Evolutionary conservation across 2,329 filamentous ascomycete genomes (phyloP).

Genomic region (Colletotrichum sp.): DNA sequence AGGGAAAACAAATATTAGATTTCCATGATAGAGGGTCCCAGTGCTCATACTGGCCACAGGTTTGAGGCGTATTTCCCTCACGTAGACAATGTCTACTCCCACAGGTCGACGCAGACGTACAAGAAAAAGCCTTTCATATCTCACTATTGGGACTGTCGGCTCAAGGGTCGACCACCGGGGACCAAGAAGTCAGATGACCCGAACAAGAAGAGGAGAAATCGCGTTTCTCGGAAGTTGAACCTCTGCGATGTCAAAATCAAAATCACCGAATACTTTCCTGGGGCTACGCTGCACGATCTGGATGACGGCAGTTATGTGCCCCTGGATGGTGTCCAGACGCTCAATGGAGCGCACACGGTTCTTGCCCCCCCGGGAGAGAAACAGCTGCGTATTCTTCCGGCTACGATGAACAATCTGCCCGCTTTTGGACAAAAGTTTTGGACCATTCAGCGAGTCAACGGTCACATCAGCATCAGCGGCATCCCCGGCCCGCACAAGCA

Average conservation of each 20-base stretch:
- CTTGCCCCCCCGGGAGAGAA: conserved; percentile 18
- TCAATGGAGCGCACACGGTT: conserved; percentile 20
- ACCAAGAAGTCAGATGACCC: conserved; percentile 82
- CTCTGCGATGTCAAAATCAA: conserved; percentile 90
- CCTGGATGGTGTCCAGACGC: conserved; percentile 17
- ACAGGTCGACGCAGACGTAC: conserved; percentile 80
- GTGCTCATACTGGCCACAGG: conserved; percentile 42
- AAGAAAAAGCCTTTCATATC: conserved; percentile 84
- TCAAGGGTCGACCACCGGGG: conserved; percentile 80
- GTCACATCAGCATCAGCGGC: conserved; percentile 72
- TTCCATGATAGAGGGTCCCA: conserved; percentile 1
- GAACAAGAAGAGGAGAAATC: conserved; percentile 82
- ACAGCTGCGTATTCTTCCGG: conserved; percentile 22
- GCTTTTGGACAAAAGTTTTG: conserved; percentile 60
- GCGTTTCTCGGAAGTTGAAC: conserved; percentile 75
- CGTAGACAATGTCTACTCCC: conserved; percentile 84
- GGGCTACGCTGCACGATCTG: conserved; percentile 40
- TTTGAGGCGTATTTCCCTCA: conserved; percentile 84
- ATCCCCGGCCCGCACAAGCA: conserved; percentile 78
- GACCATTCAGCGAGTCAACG: conserved; percentile 80
- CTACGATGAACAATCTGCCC: conserved; percentile 8
- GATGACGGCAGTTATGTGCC: conserved; percentile 19
- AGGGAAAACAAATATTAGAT: background rate
- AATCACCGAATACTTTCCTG: conserved; percentile 79
- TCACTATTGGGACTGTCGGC: conserved; percentile 84